Conservation (phyloP, 768 basidiomycete genomes). For the Lactarius sanguifluus region DNA sequence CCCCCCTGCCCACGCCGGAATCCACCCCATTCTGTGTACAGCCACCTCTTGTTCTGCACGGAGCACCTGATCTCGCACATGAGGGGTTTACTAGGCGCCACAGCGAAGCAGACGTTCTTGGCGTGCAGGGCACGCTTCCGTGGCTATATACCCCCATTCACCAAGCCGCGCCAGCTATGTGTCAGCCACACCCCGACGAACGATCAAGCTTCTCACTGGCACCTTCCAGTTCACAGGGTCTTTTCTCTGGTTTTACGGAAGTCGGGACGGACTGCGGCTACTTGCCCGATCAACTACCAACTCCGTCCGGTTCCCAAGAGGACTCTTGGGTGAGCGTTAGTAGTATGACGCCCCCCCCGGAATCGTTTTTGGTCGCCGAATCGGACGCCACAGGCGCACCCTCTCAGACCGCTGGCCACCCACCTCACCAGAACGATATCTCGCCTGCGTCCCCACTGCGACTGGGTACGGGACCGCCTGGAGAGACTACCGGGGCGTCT, state of each 20-base stretch:
- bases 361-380: background rate
- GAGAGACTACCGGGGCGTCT: background rate
- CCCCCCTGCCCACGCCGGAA: too few relatives aligned
- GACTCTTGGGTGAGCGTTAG: background rate
- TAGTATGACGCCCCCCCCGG: background rate
- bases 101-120: background rate
- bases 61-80: background rate
- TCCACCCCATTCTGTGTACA: background rate
- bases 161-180: background rate
- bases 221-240: background rate
- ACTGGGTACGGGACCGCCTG: background rate
- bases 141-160: background rate
- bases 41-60: background rate
- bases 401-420: background rate
- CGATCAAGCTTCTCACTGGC: background rate
- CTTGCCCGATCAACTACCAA: background rate
- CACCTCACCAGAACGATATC: background rate
- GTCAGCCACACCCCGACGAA: background rate
- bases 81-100: background rate
- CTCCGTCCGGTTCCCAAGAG: slow-evolving; percentile 4
- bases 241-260: background rate
- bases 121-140: background rate
- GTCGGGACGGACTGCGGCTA: background rate
- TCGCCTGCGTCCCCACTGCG: background rate
- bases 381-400: background rate